Percentiles rank a stretch among this genome's conserved stretches.
These are phyloP conservation scores for Yarrowia osloensis DNA, from an alignment of 805 yeast genomes.

Conservation along the genomic window DNA sequence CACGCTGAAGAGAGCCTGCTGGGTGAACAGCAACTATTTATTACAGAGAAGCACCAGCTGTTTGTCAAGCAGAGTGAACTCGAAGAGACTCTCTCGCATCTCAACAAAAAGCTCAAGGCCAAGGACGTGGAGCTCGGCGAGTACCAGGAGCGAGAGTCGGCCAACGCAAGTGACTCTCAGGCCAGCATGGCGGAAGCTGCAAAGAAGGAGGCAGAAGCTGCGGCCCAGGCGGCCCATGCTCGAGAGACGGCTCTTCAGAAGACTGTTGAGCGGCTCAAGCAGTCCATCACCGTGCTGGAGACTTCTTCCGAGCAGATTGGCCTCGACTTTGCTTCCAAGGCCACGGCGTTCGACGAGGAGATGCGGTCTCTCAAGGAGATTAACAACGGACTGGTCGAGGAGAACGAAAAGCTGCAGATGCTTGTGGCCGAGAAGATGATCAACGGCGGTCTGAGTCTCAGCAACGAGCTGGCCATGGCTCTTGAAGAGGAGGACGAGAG, in stretches of 20 bases:
- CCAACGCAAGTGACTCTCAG: conserved; percentile 4
- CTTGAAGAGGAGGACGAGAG: conserved; percentile 31
- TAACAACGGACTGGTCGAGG: conserved; percentile 40
- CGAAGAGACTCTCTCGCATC: conserved; percentile 7
- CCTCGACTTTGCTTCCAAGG: conserved; percentile 39
- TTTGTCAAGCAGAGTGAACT: conserved; percentile 10
- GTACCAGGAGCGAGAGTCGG: conserved; percentile 12
- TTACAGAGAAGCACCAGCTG: conserved; percentile 29
- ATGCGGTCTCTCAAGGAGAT: conserved; percentile 34
- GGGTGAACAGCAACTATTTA: conserved; percentile 30
- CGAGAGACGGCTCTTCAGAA: conserved; percentile 22
- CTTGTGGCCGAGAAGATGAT: conserved; percentile 43
- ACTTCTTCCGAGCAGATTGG: conserved; percentile 40
- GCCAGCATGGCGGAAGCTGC: background rate
- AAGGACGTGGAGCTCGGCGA: conserved; percentile 20
- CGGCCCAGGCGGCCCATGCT: conserved; percentile 24
- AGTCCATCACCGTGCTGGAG: conserved; percentile 37
- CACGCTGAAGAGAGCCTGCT: conserved; percentile 17
- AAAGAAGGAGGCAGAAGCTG: background rate
- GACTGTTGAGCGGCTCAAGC: conserved; percentile 33
- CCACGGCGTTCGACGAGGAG: conserved; percentile 38
- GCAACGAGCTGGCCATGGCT: conserved; percentile 35
- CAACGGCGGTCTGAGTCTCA: conserved; percentile 36
- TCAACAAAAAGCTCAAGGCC: conserved; percentile 14
- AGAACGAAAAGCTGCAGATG: conserved; percentile 43